phyloP scores from a whole-genome alignment of 2,329 filamentous ascomycete species.

The Aspergillus spinulosporus region DNA sequence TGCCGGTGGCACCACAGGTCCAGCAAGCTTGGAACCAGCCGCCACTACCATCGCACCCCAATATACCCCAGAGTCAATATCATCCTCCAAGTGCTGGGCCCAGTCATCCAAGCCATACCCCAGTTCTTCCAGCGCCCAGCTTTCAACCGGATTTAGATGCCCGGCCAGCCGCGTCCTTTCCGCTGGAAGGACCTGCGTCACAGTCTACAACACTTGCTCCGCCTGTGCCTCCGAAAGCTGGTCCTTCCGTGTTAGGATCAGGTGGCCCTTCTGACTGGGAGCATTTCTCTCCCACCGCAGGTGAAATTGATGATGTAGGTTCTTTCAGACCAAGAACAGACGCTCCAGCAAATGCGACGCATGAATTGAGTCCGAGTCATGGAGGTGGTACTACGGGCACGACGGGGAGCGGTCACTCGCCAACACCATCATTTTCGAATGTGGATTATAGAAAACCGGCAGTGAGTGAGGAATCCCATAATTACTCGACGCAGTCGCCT shows the following conservation, averaged over 20 bases:
- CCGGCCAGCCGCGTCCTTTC: neutral
- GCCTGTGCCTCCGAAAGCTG: constrained; percentile 27
- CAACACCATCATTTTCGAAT: constrained; percentile 10
- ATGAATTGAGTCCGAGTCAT: constrained; percentile 19
- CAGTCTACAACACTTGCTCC: constrained; percentile 19
- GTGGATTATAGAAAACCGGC: neutral
- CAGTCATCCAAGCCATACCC: neutral
- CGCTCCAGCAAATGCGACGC: constrained; percentile 6
- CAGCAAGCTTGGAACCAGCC: constrained; percentile 29
- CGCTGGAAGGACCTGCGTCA: constrained; percentile 1
- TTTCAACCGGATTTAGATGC: neutral
- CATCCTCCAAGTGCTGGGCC: constrained; percentile 5
- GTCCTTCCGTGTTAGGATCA: constrained; percentile 41
- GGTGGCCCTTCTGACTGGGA: constrained; percentile 52
- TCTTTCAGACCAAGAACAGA: constrained; percentile 25
- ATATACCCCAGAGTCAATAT: constrained; percentile 26
- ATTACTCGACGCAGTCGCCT: constrained; percentile 20
- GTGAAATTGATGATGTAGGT: constrained; percentile 40
- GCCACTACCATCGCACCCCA: constrained; percentile 33
- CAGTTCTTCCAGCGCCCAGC: neutral
- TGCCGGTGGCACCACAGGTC: constrained; percentile 22
- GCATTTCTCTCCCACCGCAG: constrained; percentile 38
- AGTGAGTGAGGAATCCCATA: constrained; percentile 1
- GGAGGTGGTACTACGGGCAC: constrained; percentile 12
- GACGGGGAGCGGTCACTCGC: constrained; percentile 6